Base-by-base conservation (phyloP, 2,329 filamentous ascomycete genomes). In the Byssoonygena ceratinophila region DNA sequence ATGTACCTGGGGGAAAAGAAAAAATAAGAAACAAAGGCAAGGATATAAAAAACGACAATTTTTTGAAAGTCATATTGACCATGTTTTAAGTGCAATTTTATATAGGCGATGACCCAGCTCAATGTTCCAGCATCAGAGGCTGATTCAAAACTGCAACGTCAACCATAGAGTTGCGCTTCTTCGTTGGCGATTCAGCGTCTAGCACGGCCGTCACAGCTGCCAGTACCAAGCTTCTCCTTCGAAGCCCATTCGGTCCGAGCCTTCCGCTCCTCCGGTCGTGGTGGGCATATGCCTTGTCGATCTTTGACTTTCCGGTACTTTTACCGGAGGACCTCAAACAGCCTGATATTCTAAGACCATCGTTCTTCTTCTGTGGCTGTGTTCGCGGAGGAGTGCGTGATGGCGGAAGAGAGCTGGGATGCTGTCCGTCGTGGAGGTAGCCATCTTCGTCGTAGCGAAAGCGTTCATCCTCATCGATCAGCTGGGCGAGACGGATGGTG, bases 401-500 rank as follows among this genome's bases (percentile, higher is more conserved):
- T 6, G 47, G 54, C 3, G 57, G 46, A 29, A 59, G 46, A 4
- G 56, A 59, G 52, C 56, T 58, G 11, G 58, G 58, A 37, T 59
- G 58, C 12, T 52, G 53, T 23, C 54, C 55, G 14, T 56, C 54
- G 31, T 55, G 49, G 11, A 54, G n/a, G 16, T 45, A 52, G 31
- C 34, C 32, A 22, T 55, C 55, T 20, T 23, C 41, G 31, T 44
- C 22, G 16, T n/a, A 53, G 41, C 36, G 46, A 4, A 48, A 44
- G 31, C 48, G 31, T 34, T 51, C 46, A 43, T 43, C 57, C 25
- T 61, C 58, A 16, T 68, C 65, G 1, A 66, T 60, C 14, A 68
- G 49, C 34, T 68, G 58, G 8, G 66, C 65, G n/a, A 64, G 61
- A 32, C 65, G 65, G 36, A 71, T 60, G 22, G 66, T 64, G 14